These are phyloP conservation scores for Herpetospermum pedunculosum DNA, from an alignment of 306 rosid genomes.

Conservation along the genomic window DNA sequence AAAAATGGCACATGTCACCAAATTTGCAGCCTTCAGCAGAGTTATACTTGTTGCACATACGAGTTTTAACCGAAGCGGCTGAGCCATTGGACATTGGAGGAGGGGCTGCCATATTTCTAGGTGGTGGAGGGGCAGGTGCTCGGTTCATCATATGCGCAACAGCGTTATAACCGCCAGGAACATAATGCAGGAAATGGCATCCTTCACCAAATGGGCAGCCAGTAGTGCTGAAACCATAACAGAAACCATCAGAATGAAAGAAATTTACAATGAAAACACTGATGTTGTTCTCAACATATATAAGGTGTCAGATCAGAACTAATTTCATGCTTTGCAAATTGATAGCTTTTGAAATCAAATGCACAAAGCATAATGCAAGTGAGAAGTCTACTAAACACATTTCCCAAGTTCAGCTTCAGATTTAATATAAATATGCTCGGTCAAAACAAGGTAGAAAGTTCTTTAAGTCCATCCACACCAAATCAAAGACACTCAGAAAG, in stretches of 20 bases:
- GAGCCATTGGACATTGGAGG: constrained; percentile 54
- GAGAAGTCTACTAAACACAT: not conserved
- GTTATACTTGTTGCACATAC: constrained; percentile 68
- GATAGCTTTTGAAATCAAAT: not conserved
- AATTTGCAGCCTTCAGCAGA: constrained; percentile 91
- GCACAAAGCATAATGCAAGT: not conserved
- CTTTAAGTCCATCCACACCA: not conserved
- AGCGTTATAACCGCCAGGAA: constrained; percentile 86
- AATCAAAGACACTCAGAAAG: not conserved
- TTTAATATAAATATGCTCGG: not conserved
- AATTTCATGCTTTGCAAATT: not conserved
- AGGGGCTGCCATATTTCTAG: constrained; percentile 38
- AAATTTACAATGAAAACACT: not conserved
- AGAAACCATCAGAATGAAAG: not conserved
- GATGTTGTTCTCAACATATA: not conserved
- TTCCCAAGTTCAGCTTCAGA: not conserved
- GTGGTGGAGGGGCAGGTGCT: constrained; percentile 18
- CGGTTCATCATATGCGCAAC: constrained; percentile 90
- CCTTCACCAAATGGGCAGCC: constrained; percentile 98
- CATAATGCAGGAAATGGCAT: constrained; percentile 86
- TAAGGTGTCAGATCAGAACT: not conserved
- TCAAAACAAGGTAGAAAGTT: not conserved
- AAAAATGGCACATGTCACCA: constrained; percentile 88
- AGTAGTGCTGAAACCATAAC: constrained; percentile 48
- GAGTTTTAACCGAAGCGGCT: constrained; percentile 44